Evolutionary conservation across 257 asterid genomes (phyloP).

Genomic region (Cruciata laevipes): DNA sequence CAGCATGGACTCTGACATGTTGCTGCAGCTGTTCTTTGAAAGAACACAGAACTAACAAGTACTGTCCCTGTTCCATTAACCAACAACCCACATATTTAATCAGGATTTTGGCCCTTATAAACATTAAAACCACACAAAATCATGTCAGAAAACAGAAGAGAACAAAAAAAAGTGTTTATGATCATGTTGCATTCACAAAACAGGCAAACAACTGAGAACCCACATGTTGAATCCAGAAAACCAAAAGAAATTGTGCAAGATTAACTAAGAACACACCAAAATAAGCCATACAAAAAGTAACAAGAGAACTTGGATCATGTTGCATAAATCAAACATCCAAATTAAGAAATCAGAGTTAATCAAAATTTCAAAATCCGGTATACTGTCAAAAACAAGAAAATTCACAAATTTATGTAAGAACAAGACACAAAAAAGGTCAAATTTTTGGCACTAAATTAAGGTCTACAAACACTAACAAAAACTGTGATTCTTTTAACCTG

Average conservation of each 20-base stretch:
- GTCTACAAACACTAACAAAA: not conserved
- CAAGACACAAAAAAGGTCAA: not conserved
- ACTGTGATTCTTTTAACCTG: not conserved
- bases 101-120: not conserved
- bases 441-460: not conserved
- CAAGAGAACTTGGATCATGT: not conserved
- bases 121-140: not conserved
- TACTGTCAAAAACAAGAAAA: not conserved
- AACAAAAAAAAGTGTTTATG: too few species aligned
- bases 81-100: not conserved
- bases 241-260: not conserved
- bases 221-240: not conserved
- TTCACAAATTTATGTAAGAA: not conserved
- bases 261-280: slow-evolving; percentile 45
- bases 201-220: not conserved
- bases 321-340: not conserved
- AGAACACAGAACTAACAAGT: slow-evolving; percentile 77
- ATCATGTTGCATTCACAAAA: slow-evolving; percentile 7
- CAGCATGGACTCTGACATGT: slow-evolving; percentile 97
- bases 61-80: slow-evolving; percentile 52
- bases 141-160: slow-evolving; percentile 39
- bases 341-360: not conserved
- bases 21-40: slow-evolving; percentile 95
- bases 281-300: not conserved
- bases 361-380: not conserved